Base-by-base conservation (phyloP, 371 early-diverging fungal species). In the Funneliformis caledonium region DNA sequence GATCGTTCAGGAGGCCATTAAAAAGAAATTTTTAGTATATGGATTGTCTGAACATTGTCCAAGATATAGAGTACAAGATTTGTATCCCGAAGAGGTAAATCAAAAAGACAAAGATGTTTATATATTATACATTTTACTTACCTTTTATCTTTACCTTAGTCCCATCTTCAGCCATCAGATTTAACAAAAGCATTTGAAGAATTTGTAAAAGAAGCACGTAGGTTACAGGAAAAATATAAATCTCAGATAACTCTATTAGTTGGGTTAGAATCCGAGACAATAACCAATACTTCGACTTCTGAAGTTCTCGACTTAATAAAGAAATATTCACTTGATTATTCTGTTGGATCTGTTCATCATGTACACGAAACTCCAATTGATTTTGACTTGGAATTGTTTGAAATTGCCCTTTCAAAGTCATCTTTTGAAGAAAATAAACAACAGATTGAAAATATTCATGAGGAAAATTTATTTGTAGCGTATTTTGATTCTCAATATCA, bases 301-400 rank as follows among this genome's bases (percentile, higher is more conserved):
- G 73, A 72, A 82, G 82, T 77, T 33, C 82, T 86, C 1, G 19
- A 22, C 56, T 76, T 82, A 83, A 72, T 22, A 84, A 85, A 37
- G 68, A 16, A 60, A 80, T 80, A 74, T 68, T 50, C 26, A 16
- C 70, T 78, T 48, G 94, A 97, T 81, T 97, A 96, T 82, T 83
- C 96, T 4, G 97, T 98, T n/a, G 98, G 98, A 1, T 97, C 97
- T 0, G 86, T 98, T 59, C 98, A 98, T 85, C 98, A 98, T 81
- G 91, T 96, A 4, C 83, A 87, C 52, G 89, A 88, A 0, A 85
- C 91, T 22, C 97, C 99, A 4, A 89, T 97, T 82, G 99, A 98
- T 82, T 97, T 93, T 82, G 92, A 93, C 56, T 81, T 83, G 31
- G 90, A 88, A 26, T 77, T 87, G 4, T 95, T 91, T 81, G 81